These are phyloP conservation scores for Penicillium cosmopolitanum DNA, from an alignment of 495 filamentous ascomycete genomes.

Conservation along the genomic window DNA sequence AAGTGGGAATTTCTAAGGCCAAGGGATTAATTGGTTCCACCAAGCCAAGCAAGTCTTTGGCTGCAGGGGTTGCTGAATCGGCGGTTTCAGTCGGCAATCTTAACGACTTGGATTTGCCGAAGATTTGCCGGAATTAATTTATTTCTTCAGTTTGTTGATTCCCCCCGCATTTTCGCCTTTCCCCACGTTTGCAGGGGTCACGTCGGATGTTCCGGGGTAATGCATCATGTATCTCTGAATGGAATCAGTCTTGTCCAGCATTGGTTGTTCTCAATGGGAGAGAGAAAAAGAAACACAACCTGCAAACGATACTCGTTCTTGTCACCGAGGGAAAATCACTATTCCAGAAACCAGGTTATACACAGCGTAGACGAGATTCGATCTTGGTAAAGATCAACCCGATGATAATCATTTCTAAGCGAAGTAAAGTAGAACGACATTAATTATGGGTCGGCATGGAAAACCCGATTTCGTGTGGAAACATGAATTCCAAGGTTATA, in stretches of 20 bases:
- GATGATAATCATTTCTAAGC: not conserved
- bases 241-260: not conserved
- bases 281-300: not conserved
- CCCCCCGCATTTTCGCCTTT: not conserved
- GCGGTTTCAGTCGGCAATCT: not conserved
- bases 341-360: not conserved
- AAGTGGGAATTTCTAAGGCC: not conserved
- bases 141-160: not conserved
- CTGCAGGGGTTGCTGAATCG: not conserved
- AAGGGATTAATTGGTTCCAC: not conserved
- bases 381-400: not conserved
- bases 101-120: not conserved
- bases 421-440: not conserved
- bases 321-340: no score
- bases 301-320: no score
- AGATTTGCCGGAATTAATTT: not conserved
- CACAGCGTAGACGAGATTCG: not conserved
- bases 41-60: not conserved
- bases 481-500: not conserved
- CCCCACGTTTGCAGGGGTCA: constrained; percentile 1
- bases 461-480: not conserved
- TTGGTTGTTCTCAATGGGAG: not conserved
- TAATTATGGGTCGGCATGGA: not conserved
- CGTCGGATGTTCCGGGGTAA: not conserved
- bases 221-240: not conserved